Evolutionary conservation across 2,329 filamentous ascomycete genomes (phyloP), one percentile per base, ranked within the genome.

Genomic region (Aspergillus sp.): DNA sequence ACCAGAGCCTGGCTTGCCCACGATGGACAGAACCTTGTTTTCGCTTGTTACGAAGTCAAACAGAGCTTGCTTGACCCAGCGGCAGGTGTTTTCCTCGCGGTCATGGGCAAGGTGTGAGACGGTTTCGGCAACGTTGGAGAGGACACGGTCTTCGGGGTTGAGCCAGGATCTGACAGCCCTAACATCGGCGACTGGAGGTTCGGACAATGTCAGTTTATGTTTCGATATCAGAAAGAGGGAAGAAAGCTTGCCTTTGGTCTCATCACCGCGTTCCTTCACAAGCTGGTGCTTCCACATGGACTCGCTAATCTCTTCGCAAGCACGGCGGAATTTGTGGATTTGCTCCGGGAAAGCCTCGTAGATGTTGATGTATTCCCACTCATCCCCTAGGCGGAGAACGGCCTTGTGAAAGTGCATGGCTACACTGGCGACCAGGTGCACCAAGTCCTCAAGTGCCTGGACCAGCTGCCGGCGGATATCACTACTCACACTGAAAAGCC

Each of bases 11-110:
- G 75, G 65, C 49, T 72, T 68, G 19, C 76, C 76, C 23, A 76
- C 80, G 42, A 86, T 75, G 21, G 79, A 65, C 32, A 86, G 68
- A 2, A 78, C 73, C 13, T 75, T 73, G 30, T 82, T 72, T 0
- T 76, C 66, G 44, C 78, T 78, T 54, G 81, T 80, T 36, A 81
- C 63, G 60, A 85, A 86, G 8, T 77, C 76, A n/a, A 74, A 74
- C 21, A 85, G 68, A 32, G 81, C 74, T 39, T 80, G 78, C 23
- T 79, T 75, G 62, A 85, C 79, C 83, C 83, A 85, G 39, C 83
- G 73, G 60, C 83, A 84, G 19, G 82, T 85, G 61, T 80, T 80
- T 61, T 84, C 82, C 51, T 80, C 80, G 36, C 82, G 75, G 27
- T 77, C 70, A 27, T 70, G 76, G 61, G 71, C 78, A 67, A 68